Conservation (phyloP, 192 early-diverging fungal genomes). For the Thamnidium elegans region DNA sequence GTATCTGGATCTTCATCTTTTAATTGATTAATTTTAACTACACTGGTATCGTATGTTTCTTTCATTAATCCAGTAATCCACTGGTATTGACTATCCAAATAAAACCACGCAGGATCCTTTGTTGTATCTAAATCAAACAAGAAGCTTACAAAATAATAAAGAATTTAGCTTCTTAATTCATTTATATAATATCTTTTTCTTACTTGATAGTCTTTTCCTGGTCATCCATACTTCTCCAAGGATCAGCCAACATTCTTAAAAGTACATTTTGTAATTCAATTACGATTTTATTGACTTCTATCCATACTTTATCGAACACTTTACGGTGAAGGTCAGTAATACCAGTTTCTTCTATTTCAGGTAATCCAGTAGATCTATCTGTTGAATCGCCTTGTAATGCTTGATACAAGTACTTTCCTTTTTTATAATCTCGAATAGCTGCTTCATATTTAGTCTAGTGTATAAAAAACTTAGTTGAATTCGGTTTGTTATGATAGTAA, state of each 20-base stretch:
- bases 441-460: constrained; percentile 77
- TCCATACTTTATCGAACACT: constrained; percentile 96
- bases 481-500: too few species aligned
- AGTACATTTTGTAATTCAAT: constrained; percentile 68
- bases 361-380: background rate
- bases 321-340: constrained; percentile 44
- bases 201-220: constrained; percentile 88
- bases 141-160: constrained; percentile 39
- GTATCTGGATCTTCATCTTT: constrained; percentile 23
- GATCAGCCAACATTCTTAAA: constrained; percentile 71
- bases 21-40: constrained; percentile 41
- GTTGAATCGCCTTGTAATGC: constrained; percentile 34
- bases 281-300: constrained; percentile 84
- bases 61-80: constrained; percentile 81
- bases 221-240: constrained; percentile 75
- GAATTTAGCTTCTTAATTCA: background rate
- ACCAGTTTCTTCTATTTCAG: constrained; percentile 19
- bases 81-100: constrained; percentile 82
- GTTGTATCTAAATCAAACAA: constrained; percentile 74
- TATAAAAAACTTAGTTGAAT: background rate
- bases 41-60: constrained; percentile 60
- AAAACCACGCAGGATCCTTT: constrained; percentile 86
- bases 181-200: constrained; percentile 19
- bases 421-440: constrained; percentile 94
- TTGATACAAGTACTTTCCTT: constrained; percentile 81